Percentiles rank a stretch among this genome's conserved stretches.
Evolutionary conservation across 257 asterid species (phyloP).

Genomic region (Solanum gracilifrons): DNA sequence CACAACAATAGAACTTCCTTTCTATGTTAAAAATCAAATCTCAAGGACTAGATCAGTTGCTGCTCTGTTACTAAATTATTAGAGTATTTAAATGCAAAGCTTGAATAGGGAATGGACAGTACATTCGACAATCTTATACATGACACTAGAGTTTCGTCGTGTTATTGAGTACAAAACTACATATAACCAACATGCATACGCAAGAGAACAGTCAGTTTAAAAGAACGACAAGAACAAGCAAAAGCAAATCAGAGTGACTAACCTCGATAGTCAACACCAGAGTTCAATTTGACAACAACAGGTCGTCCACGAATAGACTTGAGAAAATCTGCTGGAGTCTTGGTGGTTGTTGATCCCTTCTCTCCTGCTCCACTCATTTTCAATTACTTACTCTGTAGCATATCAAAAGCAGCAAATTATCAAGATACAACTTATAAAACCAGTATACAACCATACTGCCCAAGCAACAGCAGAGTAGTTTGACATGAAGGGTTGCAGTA

Average conservation of each 20-base stretch:
- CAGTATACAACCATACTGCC: not conserved
- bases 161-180: not conserved
- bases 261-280: conserved; percentile 97
- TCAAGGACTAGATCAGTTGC: not conserved
- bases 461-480: not conserved
- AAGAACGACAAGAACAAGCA: not conserved
- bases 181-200: not conserved
- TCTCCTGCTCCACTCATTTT: conserved; percentile 68
- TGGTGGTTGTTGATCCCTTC: conserved; percentile 50
- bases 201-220: not conserved
- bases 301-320: conserved; percentile 97
- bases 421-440: not conserved
- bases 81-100: not conserved
- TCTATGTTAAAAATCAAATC: not conserved
- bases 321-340: conserved; percentile 92
- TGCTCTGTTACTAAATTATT: not conserved
- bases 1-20: not conserved
- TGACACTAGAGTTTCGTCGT: not conserved
- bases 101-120: not conserved
- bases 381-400: conserved; percentile 4
- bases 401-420: not conserved
- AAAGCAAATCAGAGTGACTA: not conserved
- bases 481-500: not conserved
- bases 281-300: conserved; percentile 89
- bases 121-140: not conserved